A percentile compares a stretch with the other conserved stretches of the same genome.
phyloP scores from a whole-genome alignment of 2,329 filamentous ascomycete species.

The Torrubiella hemipterigena region DNA sequence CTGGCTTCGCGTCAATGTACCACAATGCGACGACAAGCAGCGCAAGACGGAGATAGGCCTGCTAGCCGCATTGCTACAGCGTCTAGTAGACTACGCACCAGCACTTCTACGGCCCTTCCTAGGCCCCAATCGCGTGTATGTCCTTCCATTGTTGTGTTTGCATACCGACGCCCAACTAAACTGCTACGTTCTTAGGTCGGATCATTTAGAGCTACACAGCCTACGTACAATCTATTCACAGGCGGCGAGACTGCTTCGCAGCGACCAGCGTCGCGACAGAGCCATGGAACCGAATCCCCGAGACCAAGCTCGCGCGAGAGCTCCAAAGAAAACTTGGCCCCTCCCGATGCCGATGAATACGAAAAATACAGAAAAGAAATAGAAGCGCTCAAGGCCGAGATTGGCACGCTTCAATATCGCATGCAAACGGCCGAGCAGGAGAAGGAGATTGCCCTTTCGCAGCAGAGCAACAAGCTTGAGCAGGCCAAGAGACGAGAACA shows the following conservation, averaged over 20 bases:
- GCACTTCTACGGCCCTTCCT: constrained; percentile 22
- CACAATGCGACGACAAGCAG: constrained; percentile 21
- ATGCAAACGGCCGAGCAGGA: constrained; percentile 81
- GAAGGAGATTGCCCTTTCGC: constrained; percentile 64
- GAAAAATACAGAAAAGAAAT: constrained; percentile 43
- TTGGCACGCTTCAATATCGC: constrained; percentile 80
- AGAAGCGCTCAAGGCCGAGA: constrained; percentile 78
- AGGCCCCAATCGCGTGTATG: constrained; percentile 17
- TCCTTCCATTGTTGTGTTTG: neutral
- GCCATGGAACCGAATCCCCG: constrained; percentile 26
- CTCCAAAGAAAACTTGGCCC: constrained; percentile 47
- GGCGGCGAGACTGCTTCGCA: constrained; percentile 33
- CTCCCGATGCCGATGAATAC: constrained; percentile 45
- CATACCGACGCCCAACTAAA: constrained; percentile 3
- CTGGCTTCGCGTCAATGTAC: constrained; percentile 3
- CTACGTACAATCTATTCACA: constrained; percentile 47
- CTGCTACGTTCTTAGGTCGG: constrained; percentile 21
- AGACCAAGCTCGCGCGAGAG: constrained; percentile 42
- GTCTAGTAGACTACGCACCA: constrained; percentile 20
- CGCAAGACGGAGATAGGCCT: constrained; percentile 18
- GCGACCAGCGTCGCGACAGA: constrained; percentile 28
- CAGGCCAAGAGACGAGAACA: constrained; percentile 73
- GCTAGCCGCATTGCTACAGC: constrained; percentile 17
- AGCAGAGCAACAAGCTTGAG: constrained; percentile 73
- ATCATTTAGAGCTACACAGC: constrained; percentile 38